Evolutionary conservation across 805 yeast species (phyloP), one percentile per base, ranked within the genome.

Genomic region (Candida parachauliodes): DNA sequence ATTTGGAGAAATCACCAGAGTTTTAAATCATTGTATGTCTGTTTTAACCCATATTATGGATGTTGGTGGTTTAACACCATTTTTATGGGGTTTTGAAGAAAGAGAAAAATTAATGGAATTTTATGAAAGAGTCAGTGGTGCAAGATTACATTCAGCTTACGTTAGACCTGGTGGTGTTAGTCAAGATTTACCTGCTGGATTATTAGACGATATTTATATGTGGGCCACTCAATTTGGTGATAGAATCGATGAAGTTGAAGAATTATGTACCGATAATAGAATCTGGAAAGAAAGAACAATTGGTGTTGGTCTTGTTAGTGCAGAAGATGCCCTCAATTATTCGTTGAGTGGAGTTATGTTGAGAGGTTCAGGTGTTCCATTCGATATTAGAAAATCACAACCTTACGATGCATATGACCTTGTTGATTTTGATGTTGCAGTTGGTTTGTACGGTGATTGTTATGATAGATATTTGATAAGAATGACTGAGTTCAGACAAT

Each of bases 211-310:
- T 59, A 87, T 87, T 48, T 87, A 84, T 65, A 86, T 86, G 91
- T 87, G 95, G 95, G 94, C 95, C 40, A 87, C 95, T 17, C 95
- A 87, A 70, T 87, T 87, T 51, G 95, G 95, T 58, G 95, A 87
- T 68, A 79, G 95, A 69, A 66, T 87, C 49, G 95, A 87, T 61
- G 95, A 87, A 65, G 81, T 84, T 46, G 95, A 87, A 68, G 95
- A 87, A 65, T 74, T 87, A 67, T 74, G 83, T 47, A 85, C 95
- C 34, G 95, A 85, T 57, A 87, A 87, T 67, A 82, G 95, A 68
- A 87, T 87, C 62, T 87, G 95, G 95, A 83, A 81, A 66, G 83
- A 82, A 59, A 81, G 95, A 71, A 84, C 94, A 18, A 65, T 79
- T 40, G 88, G 79, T 49, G 81, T 87, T 44, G 95, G 95, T 52